These are phyloP conservation scores for Chalciporus sp. DNA, from an alignment of 1,284 basidiomycete species.

Conservation along the genomic window DNA sequence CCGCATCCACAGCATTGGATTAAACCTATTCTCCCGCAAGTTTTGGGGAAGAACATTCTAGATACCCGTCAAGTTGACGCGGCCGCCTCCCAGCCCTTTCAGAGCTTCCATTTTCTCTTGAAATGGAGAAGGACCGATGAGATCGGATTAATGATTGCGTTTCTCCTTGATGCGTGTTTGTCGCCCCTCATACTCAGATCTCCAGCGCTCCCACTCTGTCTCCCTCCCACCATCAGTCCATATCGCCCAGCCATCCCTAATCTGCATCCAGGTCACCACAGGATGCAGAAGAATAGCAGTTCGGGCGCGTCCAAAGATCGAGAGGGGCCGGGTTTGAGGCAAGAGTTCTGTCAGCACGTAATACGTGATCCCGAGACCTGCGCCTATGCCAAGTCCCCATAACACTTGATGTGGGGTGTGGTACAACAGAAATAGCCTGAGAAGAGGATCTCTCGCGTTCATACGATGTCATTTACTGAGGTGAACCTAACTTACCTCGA, in stretches of 20 bases:
- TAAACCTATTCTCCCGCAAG: neutral
- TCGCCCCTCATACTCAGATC: conserved; percentile 41
- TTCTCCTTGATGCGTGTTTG: conserved; percentile 12
- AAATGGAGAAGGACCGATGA: neutral
- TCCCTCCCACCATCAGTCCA: conserved; percentile 75
- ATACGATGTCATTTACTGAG: neutral
- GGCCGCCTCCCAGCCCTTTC: neutral
- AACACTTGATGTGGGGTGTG: conserved; percentile 72
- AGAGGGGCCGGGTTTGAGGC: conserved; percentile 53
- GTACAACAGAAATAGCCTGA: conserved; percentile 72
- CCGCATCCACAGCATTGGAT: neutral
- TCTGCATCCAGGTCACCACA: conserved; percentile 63
- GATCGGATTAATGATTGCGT: conserved; percentile 13
- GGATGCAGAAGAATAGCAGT: conserved; percentile 57
- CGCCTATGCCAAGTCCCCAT: conserved; percentile 73
- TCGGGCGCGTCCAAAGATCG: conserved; percentile 54
- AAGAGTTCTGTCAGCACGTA: conserved; percentile 67
- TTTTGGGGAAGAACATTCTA: neutral
- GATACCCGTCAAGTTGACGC: neutral
- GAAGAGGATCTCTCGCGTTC: neutral
- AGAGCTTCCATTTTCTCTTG: neutral
- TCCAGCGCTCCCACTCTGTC: conserved; percentile 67
- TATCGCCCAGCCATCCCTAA: conserved; percentile 81
- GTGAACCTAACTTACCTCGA: conserved; percentile 55
- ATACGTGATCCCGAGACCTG: conserved; percentile 54